Percentiles rank a stretch among this genome's conserved stretches.
Evolutionary conservation across 78 protist species (phyloP).

Genomic region (Cavenderia fasciculata): DNA sequence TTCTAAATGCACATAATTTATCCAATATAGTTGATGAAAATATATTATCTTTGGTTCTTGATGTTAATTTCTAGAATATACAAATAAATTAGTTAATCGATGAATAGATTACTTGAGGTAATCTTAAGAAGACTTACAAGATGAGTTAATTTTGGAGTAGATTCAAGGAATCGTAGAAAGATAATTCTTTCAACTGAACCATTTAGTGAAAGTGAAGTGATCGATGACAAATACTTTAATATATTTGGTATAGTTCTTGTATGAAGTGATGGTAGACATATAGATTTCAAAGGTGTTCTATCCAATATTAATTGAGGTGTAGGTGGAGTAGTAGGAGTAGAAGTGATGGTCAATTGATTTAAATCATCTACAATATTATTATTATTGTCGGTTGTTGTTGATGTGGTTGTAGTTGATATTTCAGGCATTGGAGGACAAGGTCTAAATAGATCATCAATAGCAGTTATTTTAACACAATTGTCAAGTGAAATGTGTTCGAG

Average conservation of each 20-base stretch:
- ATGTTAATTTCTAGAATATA: not conserved
- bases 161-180: conserved; percentile 7
- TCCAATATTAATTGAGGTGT: too few species aligned
- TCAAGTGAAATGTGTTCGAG: not conserved
- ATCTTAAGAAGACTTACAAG: not conserved
- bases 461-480: not conserved
- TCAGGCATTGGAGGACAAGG: not conserved
- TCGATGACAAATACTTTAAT: not conserved
- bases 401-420: not conserved
- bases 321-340: too few species aligned
- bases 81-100: not conserved
- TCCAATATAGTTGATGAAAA: conserved; percentile 2
- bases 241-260: not conserved
- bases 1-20: not conserved
- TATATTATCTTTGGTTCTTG: not conserved
- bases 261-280: not conserved
- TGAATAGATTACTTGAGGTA: not conserved
- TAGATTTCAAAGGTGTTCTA: not conserved
- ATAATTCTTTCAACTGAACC: conserved; percentile 13
- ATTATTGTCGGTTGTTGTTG: not conserved
- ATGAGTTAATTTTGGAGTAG: not conserved
- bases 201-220: conserved; percentile 8
- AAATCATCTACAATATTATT: too few species aligned
- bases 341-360: too few species aligned
- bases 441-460: not conserved